Evolutionary conservation across 2,329 filamentous ascomycete genomes (phyloP).

Genomic region (Reticulascus tulasneorum): DNA sequence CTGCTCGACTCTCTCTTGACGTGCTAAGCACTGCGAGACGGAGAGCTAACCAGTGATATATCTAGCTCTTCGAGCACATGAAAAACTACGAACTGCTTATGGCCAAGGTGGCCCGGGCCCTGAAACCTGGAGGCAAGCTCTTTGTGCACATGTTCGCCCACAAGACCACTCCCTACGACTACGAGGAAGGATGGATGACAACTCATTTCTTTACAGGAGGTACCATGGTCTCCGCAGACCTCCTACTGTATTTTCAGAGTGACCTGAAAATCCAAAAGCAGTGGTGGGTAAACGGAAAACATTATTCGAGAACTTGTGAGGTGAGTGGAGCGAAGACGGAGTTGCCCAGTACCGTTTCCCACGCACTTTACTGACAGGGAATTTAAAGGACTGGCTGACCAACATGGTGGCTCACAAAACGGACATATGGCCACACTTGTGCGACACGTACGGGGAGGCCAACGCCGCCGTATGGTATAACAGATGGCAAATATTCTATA

Average conservation of each 20-base stretch:
- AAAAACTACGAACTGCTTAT: conserved; percentile 69
- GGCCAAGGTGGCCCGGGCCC: conserved; percentile 54
- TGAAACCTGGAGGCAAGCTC: conserved; percentile 61
- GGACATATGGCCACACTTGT: conserved; percentile 59
- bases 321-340: conserved; percentile 33
- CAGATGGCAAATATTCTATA: conserved; percentile 69
- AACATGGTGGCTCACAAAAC: conserved; percentile 57
- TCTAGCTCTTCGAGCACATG: conserved; percentile 69
- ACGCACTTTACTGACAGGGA: background rate
- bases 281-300: conserved; percentile 67
- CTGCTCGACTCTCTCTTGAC: background rate
- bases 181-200: conserved; percentile 71
- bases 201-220: conserved; percentile 70
- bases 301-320: conserved; percentile 69
- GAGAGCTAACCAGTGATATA: background rate
- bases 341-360: too few species aligned
- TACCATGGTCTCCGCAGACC: conserved; percentile 65
- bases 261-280: conserved; percentile 57
- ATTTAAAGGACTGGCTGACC: conserved; percentile 52
- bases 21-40: background rate
- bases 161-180: conserved; percentile 63
- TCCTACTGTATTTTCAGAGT: conserved; percentile 63
- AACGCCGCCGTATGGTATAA: conserved; percentile 61
- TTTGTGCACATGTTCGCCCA: conserved; percentile 69
- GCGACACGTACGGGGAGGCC: conserved; percentile 61